A percentile compares a stretch with the other conserved stretches of the same genome.
phyloP scores from a whole-genome alignment of 768 basidiomycete species.

The Rhodotorula taiwanensis region DNA sequence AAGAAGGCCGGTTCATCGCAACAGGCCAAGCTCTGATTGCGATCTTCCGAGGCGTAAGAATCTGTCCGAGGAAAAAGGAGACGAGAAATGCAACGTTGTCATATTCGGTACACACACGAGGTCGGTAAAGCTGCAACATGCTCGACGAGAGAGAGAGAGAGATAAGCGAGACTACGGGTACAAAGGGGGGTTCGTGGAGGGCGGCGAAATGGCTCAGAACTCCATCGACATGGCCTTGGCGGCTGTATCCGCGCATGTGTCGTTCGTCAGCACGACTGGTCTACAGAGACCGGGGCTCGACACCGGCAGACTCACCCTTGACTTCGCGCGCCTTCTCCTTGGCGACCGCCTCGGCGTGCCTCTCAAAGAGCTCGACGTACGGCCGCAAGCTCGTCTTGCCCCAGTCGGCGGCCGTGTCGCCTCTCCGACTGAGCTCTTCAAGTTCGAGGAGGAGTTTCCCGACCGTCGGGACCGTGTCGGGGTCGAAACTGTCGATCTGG shows the following conservation, averaged over 20 bases:
- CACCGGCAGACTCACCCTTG: slow-evolving; percentile 41
- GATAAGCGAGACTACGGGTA: neutral
- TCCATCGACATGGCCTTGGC: slow-evolving; percentile 21
- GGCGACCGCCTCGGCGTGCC: slow-evolving; percentile 53
- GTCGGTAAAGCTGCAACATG: no score
- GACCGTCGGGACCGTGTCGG: slow-evolving; percentile 76
- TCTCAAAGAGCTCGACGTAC: slow-evolving; percentile 82
- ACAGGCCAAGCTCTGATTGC: slow-evolving; percentile 1
- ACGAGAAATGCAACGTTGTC: neutral
- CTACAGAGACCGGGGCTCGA: no score
- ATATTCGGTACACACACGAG: no score
- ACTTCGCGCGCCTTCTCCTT: slow-evolving; percentile 42
- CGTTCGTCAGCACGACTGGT: no score
- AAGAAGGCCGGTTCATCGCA: neutral
- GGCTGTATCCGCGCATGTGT: slow-evolving; percentile 5
- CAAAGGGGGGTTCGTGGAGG: neutral
- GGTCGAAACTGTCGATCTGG: slow-evolving; percentile 72
- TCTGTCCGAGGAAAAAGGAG: neutral
- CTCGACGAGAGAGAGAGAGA: neutral
- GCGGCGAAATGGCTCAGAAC: neutral
- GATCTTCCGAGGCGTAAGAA: no score
- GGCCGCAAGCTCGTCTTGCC: slow-evolving; percentile 77
- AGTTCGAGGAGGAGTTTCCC: slow-evolving; percentile 73
- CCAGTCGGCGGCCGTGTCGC: slow-evolving; percentile 55
- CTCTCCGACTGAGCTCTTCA: slow-evolving; percentile 47